These are phyloP conservation scores for Craterostigma plantagineum DNA, from an alignment of 257 asterid species.

Conservation along the genomic window DNA sequence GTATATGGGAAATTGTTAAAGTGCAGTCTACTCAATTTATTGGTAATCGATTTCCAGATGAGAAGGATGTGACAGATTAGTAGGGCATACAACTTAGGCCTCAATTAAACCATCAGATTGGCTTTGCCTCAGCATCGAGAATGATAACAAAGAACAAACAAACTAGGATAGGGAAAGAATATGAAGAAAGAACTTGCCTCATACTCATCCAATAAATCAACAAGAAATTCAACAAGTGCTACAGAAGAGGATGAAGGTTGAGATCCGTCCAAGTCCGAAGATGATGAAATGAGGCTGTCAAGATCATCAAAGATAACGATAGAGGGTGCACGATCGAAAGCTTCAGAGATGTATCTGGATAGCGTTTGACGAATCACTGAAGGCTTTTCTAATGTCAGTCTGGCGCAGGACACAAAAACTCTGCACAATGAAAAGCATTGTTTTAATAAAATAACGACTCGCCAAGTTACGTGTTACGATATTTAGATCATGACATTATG, in stretches of 20 bases:
- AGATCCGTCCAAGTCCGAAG: slow-evolving; percentile 67
- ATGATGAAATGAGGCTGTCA: slow-evolving; percentile 63
- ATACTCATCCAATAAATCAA: slow-evolving; percentile 79
- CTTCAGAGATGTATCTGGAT: slow-evolving; percentile 55
- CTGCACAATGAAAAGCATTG: slow-evolving; percentile 30
- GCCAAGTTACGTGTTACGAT: too few relatives aligned
- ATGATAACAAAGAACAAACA: slow-evolving; percentile 7
- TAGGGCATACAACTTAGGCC: too few relatives aligned
- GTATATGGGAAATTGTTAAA: too few relatives aligned
- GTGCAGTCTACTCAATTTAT: too few relatives aligned
- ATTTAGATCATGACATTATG: slow-evolving; percentile 8
- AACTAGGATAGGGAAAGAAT: slow-evolving; percentile 5
- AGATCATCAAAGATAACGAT: slow-evolving; percentile 84
- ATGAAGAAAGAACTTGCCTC: slow-evolving; percentile 28
- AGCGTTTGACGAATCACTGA: slow-evolving; percentile 46
- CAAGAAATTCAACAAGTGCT: slow-evolving; percentile 49
- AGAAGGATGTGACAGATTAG: too few relatives aligned
- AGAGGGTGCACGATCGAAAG: slow-evolving; percentile 82
- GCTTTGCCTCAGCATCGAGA: too few relatives aligned
- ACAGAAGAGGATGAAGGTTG: slow-evolving; percentile 54
- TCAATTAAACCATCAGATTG: too few relatives aligned
- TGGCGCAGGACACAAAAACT: slow-evolving; percentile 60
- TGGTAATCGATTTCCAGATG: too few relatives aligned
- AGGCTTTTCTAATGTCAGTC: slow-evolving; percentile 73
- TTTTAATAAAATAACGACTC: too few relatives aligned